Evolutionary conservation across 1,284 basidiomycete genomes (phyloP).

Genomic region (Tylopilus sp.): DNA sequence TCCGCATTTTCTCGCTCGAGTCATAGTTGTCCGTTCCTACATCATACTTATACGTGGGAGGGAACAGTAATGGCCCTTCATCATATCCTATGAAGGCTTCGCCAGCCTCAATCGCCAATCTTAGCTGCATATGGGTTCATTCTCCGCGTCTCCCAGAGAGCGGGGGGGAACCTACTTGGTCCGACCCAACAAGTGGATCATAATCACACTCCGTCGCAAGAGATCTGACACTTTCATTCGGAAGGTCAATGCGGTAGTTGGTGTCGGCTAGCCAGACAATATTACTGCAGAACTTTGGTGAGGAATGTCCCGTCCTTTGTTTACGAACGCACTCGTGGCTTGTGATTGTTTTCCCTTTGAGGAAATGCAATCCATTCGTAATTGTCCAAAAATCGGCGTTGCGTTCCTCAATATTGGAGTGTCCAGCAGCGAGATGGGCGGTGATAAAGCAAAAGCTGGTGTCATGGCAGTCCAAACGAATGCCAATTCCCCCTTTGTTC

Average conservation of each 20-base stretch:
- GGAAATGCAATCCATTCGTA: constrained; percentile 76
- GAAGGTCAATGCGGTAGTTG: constrained; percentile 90
- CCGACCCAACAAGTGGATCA: constrained; percentile 71
- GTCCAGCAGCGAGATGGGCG: constrained; percentile 93
- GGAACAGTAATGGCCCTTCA: constrained; percentile 86
- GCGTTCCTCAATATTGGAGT: constrained; percentile 83
- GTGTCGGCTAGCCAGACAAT: constrained; percentile 93
- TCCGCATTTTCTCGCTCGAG: constrained; percentile 92
- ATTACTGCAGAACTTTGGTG: constrained; percentile 48
- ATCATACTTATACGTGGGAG: constrained; percentile 88
- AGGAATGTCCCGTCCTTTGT: constrained; percentile 2
- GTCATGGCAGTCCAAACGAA: constrained; percentile 88
- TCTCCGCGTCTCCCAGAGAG: not conserved
- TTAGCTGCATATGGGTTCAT: constrained; percentile 46
- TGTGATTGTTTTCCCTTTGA: constrained; percentile 83
- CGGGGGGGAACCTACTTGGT: constrained; percentile 60
- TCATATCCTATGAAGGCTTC: constrained; percentile 80
- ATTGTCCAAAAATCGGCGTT: constrained; percentile 94
- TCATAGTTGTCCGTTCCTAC: constrained; percentile 85
- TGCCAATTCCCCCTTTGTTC: constrained; percentile 94
- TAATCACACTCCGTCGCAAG: constrained; percentile 64
- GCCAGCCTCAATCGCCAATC: constrained; percentile 63
- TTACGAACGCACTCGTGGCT: constrained; percentile 75
- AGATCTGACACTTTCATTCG: constrained; percentile 76
- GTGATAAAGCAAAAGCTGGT: constrained; percentile 95